These are phyloP conservation scores for Penicillium sp. DNA, from an alignment of 2,329 filamentous ascomycete genomes.

Conservation along the genomic window DNA sequence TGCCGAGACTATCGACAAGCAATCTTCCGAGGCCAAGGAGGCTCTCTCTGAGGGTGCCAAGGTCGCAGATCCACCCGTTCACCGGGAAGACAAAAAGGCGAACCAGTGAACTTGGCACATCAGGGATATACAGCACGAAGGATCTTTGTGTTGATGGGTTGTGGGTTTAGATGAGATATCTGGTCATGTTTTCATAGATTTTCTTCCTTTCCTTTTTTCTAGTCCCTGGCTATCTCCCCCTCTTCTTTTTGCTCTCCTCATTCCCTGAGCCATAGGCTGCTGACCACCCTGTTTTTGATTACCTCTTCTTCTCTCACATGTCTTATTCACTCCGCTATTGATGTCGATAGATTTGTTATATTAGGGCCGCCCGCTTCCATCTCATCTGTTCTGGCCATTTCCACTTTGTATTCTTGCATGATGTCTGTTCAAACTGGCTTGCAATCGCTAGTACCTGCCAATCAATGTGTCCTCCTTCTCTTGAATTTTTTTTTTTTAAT, in stretches of 20 bases:
- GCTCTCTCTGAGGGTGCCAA: constrained; percentile 36
- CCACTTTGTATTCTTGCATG: no score
- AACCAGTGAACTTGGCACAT: constrained; percentile 16
- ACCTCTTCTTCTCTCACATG: neutral
- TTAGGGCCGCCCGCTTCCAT: no score
- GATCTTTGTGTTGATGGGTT: constrained; percentile 8
- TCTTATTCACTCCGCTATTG: neutral
- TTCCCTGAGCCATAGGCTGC: constrained; percentile 5
- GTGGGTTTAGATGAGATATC: constrained; percentile 3
- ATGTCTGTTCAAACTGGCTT: no score
- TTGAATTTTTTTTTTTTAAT: no score
- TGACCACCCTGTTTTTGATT: constrained; percentile 1
- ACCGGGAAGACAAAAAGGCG: constrained; percentile 25
- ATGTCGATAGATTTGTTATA: neutral
- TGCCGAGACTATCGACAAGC: constrained; percentile 35
- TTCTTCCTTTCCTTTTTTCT: constrained; percentile 6
- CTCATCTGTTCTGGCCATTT: no score
- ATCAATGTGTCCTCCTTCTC: no score
- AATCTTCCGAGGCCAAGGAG: constrained; percentile 44
- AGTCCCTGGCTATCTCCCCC: constrained; percentile 8
- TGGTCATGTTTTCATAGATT: constrained; percentile 10
- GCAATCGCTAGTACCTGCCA: no score
- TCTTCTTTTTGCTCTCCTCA: constrained; percentile 19
- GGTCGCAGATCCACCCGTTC: constrained; percentile 21
- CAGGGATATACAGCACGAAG: neutral